Evolutionary conservation across 177 flowering plant species (phyloP).

Genomic region (Telopea speciosissima): DNA sequence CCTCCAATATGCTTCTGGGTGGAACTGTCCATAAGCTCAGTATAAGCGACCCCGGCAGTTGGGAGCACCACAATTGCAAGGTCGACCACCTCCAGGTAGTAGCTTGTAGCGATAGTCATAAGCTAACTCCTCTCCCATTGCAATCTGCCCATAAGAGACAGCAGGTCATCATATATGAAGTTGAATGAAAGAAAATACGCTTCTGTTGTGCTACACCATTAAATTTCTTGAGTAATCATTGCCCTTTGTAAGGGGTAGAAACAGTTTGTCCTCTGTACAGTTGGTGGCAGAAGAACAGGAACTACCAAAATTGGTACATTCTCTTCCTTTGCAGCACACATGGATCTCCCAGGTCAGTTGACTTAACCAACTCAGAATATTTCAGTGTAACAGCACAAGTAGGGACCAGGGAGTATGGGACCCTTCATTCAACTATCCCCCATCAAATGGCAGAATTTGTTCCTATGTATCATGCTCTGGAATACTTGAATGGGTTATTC

Average conservation of each 20-base stretch:
- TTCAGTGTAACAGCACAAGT: not conserved
- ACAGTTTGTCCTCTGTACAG: not conserved
- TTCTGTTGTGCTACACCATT: not conserved
- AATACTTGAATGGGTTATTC: not conserved
- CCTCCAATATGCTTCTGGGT: not conserved
- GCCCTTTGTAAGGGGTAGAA: too few relatives aligned
- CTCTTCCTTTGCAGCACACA: not conserved
- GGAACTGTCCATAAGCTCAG: constrained; percentile 14
- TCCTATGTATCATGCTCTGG: not conserved
- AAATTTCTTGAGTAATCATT: too few relatives aligned
- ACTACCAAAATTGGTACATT: not conserved
- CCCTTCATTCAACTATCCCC: not conserved
- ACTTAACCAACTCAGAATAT: not conserved
- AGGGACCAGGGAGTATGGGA: not conserved
- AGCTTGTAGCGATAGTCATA: constrained; percentile 46
- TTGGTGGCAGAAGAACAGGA: not conserved
- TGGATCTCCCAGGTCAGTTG: not conserved
- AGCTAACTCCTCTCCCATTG: constrained; percentile 71
- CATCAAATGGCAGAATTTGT: not conserved
- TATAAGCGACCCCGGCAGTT: constrained; percentile 62
- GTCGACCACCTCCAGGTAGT: constrained; percentile 47
- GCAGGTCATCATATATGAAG: not conserved
- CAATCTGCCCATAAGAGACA: constrained; percentile 46
- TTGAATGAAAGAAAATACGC: not conserved
- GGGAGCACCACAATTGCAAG: constrained; percentile 70